Percentiles rank a stretch among this genome's conserved stretches.
Evolutionary conservation across 805 yeast genomes (phyloP).

Genomic region (Schwanniomyces yamadae): DNA sequence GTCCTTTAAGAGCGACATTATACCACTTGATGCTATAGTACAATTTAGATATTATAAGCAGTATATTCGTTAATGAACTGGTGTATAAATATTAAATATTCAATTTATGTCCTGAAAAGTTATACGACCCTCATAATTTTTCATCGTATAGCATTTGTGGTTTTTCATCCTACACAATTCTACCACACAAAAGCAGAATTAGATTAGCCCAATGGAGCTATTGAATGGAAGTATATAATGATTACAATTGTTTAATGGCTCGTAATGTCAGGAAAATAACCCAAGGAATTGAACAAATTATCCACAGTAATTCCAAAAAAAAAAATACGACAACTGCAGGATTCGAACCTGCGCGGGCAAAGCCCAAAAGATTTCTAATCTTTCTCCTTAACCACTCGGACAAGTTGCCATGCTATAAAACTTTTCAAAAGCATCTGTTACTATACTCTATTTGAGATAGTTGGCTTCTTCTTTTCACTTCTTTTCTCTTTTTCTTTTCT

Average conservation of each 20-base stretch:
- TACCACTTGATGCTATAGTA: neutral
- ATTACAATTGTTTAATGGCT: no score
- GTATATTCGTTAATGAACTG: neutral
- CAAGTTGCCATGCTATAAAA: constrained; percentile 43
- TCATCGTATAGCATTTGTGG: no score
- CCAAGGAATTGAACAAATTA: neutral
- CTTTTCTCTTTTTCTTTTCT: no score
- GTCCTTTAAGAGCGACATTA: constrained; percentile 9
- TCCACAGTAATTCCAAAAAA: neutral
- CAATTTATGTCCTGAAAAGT: no score
- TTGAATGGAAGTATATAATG: neutral
- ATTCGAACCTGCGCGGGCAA: constrained; percentile 64
- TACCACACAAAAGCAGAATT: neutral
- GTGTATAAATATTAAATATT: no score
- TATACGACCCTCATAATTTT: no score
- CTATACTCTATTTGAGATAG: no score
- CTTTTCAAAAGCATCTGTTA: no score
- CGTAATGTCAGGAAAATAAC: no score
- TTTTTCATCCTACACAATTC: no score
- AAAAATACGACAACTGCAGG: constrained; percentile 53
- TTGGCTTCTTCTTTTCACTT: no score
- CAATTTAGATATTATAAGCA: neutral
- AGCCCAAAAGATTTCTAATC: constrained; percentile 61
- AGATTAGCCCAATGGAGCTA: neutral
- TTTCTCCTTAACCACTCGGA: constrained; percentile 60